Conservation (phyloP, 306 rosid species). For the Astragalus glycyphyllos region DNA sequence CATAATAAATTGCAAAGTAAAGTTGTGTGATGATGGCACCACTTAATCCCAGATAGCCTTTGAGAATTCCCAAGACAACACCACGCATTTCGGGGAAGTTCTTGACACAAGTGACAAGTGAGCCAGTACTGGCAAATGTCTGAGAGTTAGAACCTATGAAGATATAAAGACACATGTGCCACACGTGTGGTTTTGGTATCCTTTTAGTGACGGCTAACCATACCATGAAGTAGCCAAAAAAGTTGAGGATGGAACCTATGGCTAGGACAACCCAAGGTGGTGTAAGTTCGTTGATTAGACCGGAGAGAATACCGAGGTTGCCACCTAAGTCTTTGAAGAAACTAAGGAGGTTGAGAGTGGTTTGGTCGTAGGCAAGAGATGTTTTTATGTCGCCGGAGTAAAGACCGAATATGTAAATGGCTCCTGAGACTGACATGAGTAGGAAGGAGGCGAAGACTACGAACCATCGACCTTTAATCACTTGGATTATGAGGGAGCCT, state of each 20-base stretch:
- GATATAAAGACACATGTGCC: constrained; percentile 81
- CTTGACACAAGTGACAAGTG: constrained; percentile 72
- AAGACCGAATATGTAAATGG: constrained; percentile 78
- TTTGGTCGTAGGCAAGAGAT: constrained; percentile 76
- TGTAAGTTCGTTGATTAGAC: constrained; percentile 77
- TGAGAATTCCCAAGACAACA: constrained; percentile 63
- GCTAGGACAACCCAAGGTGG: constrained; percentile 68
- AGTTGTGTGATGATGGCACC: constrained; percentile 77
- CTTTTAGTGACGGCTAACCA: constrained; percentile 61
- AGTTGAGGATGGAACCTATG: constrained; percentile 63
- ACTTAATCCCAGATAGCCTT: constrained; percentile 73
- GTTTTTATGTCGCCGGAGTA: constrained; percentile 71
- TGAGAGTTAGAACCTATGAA: constrained; percentile 72
- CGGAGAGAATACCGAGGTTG: constrained; percentile 72
- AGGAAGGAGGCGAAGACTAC: constrained; percentile 72
- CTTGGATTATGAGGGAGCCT: constrained; percentile 43
- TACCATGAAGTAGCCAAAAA: constrained; percentile 82
- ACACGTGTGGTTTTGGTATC: constrained; percentile 53
- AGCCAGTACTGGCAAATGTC: constrained; percentile 73
- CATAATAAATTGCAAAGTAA: constrained; percentile 62
- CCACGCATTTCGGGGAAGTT: constrained; percentile 76
- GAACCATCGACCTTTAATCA: constrained; percentile 79
- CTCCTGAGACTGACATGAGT: constrained; percentile 79
- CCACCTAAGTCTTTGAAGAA: constrained; percentile 91
- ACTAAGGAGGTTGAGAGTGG: constrained; percentile 75